Base-by-base conservation (phyloP, 176 grass and related monocot species). In the Carex pumila region DNA sequence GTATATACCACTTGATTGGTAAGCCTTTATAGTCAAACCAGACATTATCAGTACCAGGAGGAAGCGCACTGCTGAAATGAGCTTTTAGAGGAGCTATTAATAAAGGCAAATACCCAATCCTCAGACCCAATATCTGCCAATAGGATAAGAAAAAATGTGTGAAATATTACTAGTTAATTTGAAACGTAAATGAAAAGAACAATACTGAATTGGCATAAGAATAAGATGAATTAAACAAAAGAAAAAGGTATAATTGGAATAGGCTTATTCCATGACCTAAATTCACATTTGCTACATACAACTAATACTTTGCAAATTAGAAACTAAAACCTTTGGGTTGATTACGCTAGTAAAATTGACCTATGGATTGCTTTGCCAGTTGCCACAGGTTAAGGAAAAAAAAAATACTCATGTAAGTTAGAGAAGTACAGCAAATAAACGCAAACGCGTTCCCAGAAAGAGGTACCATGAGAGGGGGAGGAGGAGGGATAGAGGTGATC, bases 21-120 rank as follows among this genome's bases (percentile, higher is more conserved):
- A 99, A 89, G 60, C 96, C 96, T 86, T 92, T 99, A 10, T 95
- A 99, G 65, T 99, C 96, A 84, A 99, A 99, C 96, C 96, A 99
- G 70, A 99, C 74, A 81, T 88, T 95, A 85, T 99, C 96, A 63
- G 83, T 72, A 25, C 93, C 96, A 39, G 93, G 93, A 50, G 96
- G 96, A 78, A 99, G 93, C 3, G 91, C 4, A 21, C 81, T 90
- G 74, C 83, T 95, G 81, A 99, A 99, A 89, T 99, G 93, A 84
- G 93, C 91, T 86, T 95, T 99, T 89, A 99, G 89, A 55, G 85
- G 71, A 7, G 96, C 89, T 84, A 94, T 79, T 59, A 99, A 78
- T 32, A 99, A 76, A 59, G 93, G 96, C 65, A 99, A 21, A 41
- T 99, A 99, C 76, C 96, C 96, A 37, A 99, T 89, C 61, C 96